Evolutionary conservation across 495 filamentous ascomycete species (phyloP).

Genomic region (Xylaria castorea): DNA sequence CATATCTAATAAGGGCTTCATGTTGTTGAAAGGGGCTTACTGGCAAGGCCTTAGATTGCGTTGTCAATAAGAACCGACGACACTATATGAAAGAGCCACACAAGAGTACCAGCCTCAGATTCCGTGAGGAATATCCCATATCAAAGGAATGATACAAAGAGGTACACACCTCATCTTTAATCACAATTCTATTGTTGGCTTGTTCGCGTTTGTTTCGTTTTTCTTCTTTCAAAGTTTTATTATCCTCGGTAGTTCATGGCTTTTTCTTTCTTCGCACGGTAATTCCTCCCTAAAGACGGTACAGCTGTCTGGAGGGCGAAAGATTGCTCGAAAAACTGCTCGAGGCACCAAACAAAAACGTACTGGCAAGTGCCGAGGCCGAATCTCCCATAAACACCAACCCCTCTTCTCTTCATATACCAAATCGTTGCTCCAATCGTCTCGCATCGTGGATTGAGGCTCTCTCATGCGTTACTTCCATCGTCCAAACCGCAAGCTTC

Average conservation of each 20-base stretch:
- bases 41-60: not conserved
- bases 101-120: not conserved
- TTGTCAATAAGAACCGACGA: constrained; percentile 3
- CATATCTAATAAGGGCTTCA: not conserved
- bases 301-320: constrained; percentile 9
- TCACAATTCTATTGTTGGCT: constrained; percentile 18
- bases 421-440: constrained; percentile 36
- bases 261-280: constrained; percentile 2
- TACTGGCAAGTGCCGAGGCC: constrained; percentile 16
- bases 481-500: constrained; percentile 14
- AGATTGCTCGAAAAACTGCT: constrained; percentile 19
- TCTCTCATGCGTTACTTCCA: constrained; percentile 15
- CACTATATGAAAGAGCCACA: not conserved
- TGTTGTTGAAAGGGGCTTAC: constrained; percentile 2
- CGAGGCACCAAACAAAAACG: constrained; percentile 24
- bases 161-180: constrained; percentile 8
- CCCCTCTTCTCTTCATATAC: constrained; percentile 31
- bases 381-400: constrained; percentile 33
- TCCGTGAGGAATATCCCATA: not conserved
- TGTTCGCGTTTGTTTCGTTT: not conserved
- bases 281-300: constrained; percentile 3
- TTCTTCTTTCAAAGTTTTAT: not conserved
- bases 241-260: not conserved
- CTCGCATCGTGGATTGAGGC: constrained; percentile 35
- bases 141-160: constrained; percentile 10